phyloP scores from a whole-genome alignment of 163 green algal species.

The Chlamydomonas reinhardtii region DNA sequence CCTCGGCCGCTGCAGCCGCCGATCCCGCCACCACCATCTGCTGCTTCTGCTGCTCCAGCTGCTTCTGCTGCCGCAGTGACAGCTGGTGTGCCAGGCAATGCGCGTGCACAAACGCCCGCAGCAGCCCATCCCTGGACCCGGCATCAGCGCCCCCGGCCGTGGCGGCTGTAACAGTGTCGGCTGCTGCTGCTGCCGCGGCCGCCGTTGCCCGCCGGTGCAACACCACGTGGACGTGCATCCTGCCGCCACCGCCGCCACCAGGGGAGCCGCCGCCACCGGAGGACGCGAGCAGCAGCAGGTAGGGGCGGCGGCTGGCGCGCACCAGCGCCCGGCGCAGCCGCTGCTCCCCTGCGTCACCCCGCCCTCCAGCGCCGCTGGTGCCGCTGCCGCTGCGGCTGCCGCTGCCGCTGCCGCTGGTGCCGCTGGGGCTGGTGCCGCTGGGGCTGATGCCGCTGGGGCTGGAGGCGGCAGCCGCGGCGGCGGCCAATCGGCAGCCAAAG shows the following conservation, averaged over 20 bases:
- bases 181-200: too few relatives aligned
- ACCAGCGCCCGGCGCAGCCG: not conserved
- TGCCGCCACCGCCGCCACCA: not conserved
- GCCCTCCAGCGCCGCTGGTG: not conserved
- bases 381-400: not conserved
- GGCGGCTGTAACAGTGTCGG: not conserved
- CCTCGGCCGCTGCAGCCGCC: not conserved
- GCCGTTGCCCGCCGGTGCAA: not conserved
- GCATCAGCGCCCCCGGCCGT: not conserved
- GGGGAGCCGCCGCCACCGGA: not conserved
- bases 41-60: not conserved
- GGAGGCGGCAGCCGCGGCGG: not conserved
- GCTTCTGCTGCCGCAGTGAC: not conserved
- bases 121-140: not conserved
- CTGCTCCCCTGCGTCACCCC: not conserved
- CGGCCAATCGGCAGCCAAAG: not conserved
- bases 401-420: not conserved
- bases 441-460: too few relatives aligned
- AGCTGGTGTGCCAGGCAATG: conserved; percentile 16
- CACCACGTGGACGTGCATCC: not conserved
- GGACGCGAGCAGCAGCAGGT: not conserved
- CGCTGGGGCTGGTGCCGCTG: not conserved
- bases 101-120: conserved; percentile 48
- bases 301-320: not conserved
- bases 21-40: not conserved